Evolutionary conservation across 2,329 filamentous ascomycete species (phyloP).

Genomic region (Colletotrichum sp.): DNA sequence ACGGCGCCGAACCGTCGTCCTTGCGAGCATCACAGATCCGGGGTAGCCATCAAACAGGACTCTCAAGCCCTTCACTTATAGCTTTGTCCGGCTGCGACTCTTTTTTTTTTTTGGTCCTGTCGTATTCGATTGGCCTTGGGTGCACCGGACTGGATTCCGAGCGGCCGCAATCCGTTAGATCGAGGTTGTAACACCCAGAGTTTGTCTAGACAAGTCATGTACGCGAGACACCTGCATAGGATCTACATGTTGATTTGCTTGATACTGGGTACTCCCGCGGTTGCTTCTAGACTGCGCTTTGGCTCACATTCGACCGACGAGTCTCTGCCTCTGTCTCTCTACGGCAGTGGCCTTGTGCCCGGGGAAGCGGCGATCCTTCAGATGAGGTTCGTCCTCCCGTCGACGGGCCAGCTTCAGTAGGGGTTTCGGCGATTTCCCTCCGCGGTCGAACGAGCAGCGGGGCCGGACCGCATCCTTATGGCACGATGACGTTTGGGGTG

Average conservation of each 20-base stretch:
- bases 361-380: background rate
- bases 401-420: background rate
- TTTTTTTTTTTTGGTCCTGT: background rate
- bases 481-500: slow-evolving; percentile 1
- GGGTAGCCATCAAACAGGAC: slow-evolving; percentile 1
- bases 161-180: background rate
- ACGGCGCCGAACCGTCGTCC: background rate
- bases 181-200: background rate
- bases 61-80: background rate
- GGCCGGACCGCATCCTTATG: background rate
- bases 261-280: background rate
- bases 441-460: background rate
- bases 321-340: background rate
- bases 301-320: too few relatives aligned
- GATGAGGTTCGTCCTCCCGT: background rate
- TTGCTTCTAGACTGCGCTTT: background rate
- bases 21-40: background rate
- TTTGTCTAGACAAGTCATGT: background rate
- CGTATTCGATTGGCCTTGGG: background rate
- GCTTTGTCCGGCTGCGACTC: background rate
- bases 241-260: background rate
- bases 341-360: background rate
- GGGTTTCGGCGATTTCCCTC: background rate
- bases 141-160: background rate
- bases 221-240: background rate